Evolutionary conservation across 306 rosid species (phyloP), one percentile per base, ranked within the genome.

Genomic region (Citrullus mucosospermus): DNA sequence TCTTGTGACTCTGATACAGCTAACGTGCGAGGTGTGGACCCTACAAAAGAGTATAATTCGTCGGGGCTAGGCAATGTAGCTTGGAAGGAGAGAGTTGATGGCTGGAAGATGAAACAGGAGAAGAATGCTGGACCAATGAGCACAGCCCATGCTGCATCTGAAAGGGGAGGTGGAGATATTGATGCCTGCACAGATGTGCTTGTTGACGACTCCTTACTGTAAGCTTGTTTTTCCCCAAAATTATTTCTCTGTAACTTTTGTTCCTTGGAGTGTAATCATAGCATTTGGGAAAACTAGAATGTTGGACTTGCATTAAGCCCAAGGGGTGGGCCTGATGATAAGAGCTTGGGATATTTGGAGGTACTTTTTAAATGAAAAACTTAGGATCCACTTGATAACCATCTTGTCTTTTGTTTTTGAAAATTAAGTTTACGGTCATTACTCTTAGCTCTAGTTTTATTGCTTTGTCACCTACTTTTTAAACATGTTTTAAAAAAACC

Each of bases 61-160:
- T 75, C 95, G 0, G 98, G 97, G 80, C 71, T 87, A 61, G 99
- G 97, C 41, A 95, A 91, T 82, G 99, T 95, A 44, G 99, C 99
- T 36, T 95, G 99, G 99, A 95, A 91, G 86, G 97, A 95, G 90
- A 95, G 97, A 86, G 97, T 95, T 75, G 99, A 95, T 86, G 99
- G 99, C 62, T 95, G 97, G 99, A 95, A 92, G 90, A 92, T 95
- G 97, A 95, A 89, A 85, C 97, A 95, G 78, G 97, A 95, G 54
- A 95, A 88, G 87, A 92, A 88, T 81, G 89, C 59, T 68, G 89
- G 74, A 77, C 96, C 97, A 71, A 91, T 91, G 97, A 92, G 98
- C 89, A 87, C 92, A 14, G 91, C 92, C 78, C 97, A 91, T 79
- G 97, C 97, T 53, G 74, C 92, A 79, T 95, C 97, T 55, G 99